Percentiles rank a stretch among this genome's conserved stretches.
These are phyloP conservation scores for Cladochytrium replicatum DNA, from an alignment of 192 early-diverging fungal species.

Conservation along the genomic window DNA sequence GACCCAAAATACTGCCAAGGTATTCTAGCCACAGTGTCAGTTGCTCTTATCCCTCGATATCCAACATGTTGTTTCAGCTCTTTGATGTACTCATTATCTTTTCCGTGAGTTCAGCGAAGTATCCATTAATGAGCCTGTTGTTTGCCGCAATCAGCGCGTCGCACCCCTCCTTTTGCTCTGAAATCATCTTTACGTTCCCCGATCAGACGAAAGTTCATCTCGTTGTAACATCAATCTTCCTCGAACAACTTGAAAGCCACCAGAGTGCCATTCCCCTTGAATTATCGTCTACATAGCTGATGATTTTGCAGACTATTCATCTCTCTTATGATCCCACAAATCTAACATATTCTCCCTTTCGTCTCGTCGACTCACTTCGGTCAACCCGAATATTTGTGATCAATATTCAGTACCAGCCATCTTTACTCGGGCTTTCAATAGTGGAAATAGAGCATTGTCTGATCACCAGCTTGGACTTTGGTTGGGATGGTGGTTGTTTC, in stretches of 20 bases:
- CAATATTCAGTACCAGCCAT: too few species aligned
- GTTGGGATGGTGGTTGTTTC: too few species aligned
- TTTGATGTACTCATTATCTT: slow-evolving; percentile 52
- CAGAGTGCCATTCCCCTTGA: slow-evolving; percentile 30
- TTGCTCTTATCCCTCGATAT: too few species aligned
- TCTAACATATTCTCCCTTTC: slow-evolving; percentile 34
- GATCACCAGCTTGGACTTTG: too few species aligned
- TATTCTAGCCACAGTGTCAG: too few species aligned
- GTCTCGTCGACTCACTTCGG: slow-evolving; percentile 25
- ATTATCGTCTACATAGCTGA: slow-evolving; percentile 23
- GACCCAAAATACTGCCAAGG: too few species aligned
- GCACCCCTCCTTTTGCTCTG: slow-evolving; percentile 35
- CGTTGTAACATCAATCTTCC: slow-evolving; percentile 25
- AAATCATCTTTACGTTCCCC: too few species aligned
- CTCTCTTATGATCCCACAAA: slow-evolving; percentile 24
- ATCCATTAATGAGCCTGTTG: slow-evolving; percentile 41
- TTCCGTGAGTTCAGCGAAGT: slow-evolving; percentile 39
- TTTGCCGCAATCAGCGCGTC: slow-evolving; percentile 32
- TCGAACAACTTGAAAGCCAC: slow-evolving; percentile 11
- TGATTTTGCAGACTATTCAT: slow-evolving; percentile 19
- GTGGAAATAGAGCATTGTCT: too few species aligned
- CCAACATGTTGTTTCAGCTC: slow-evolving; percentile 50
- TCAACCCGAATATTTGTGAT: slow-evolving; percentile 37
- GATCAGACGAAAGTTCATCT: too few species aligned
- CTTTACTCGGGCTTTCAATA: too few species aligned